Evolutionary conservation across 23 red algal species (phyloP).

Genomic region (Gracilaria gracilis): DNA sequence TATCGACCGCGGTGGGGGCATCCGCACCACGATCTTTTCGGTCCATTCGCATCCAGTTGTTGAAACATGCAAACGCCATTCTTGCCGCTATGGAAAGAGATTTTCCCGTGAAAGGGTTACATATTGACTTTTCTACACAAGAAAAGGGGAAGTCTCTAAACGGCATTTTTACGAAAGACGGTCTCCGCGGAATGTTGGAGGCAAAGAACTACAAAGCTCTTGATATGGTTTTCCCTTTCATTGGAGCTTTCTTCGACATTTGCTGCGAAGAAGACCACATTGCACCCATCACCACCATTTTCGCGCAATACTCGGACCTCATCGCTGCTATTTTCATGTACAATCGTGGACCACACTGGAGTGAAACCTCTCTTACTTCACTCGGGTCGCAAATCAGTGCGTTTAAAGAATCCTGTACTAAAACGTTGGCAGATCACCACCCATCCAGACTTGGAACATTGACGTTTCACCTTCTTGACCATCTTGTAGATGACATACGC

Average conservation of each 20-base stretch:
- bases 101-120: not conserved
- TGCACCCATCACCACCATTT: constrained; percentile 17
- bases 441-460: not conserved
- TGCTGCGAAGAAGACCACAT: constrained; percentile 30
- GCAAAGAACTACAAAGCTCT: constrained; percentile 45
- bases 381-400: not conserved
- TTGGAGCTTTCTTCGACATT: constrained; percentile 9
- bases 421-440: not conserved
- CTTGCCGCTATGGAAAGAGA: not conserved
- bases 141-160: not conserved
- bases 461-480: constrained; percentile 4
- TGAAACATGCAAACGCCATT: not conserved
- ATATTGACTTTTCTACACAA: constrained; percentile 36
- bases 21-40: not conserved
- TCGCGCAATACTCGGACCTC: not conserved
- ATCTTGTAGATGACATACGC: not conserved
- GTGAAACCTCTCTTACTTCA: not conserved
- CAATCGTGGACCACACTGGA: not conserved
- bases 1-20: not conserved
- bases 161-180: constrained; percentile 14
- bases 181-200: constrained; percentile 39
- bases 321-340: not conserved
- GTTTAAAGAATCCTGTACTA: not conserved
- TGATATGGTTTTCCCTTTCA: constrained; percentile 55
- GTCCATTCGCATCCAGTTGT: not conserved